Conservation (phyloP, 306 rosid genomes). For the Quercus parvula region DNA sequence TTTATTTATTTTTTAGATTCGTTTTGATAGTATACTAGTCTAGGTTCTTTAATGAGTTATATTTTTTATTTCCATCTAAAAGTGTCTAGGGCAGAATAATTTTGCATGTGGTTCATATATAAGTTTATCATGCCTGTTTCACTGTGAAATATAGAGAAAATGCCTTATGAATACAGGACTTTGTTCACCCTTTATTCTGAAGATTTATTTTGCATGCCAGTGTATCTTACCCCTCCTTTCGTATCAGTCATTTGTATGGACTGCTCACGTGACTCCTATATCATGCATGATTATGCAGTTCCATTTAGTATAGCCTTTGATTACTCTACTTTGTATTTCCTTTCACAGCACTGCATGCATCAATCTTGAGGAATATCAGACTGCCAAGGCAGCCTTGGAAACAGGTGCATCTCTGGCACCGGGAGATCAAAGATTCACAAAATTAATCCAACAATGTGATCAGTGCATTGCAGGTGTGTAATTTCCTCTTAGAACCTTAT, state of each 20-base stretch:
- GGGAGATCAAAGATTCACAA: conserved; percentile 48
- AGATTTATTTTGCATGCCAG: background rate
- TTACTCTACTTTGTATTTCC: background rate
- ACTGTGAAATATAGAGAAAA: background rate
- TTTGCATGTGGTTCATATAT: background rate
- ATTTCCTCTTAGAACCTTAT: conserved; percentile 6
- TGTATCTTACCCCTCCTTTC: background rate
- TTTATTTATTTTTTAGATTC: background rate
- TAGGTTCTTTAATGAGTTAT: background rate
- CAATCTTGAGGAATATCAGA: conserved; percentile 83
- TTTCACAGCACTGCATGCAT: conserved; percentile 70
- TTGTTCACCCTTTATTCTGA: background rate
- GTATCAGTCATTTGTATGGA: background rate
- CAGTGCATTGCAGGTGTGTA: conserved; percentile 57
- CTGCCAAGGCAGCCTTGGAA: conserved; percentile 79
- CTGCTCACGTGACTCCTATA: background rate
- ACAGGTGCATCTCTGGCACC: conserved; percentile 59
- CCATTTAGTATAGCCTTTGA: background rate
- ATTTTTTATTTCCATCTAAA: background rate
- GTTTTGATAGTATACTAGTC: background rate
- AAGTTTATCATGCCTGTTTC: background rate
- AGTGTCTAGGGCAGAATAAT: background rate
- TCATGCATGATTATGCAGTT: background rate
- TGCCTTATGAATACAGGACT: background rate
- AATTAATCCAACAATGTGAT: conserved; percentile 66